Percentiles rank a stretch among this genome's conserved stretches.
phyloP scores from a whole-genome alignment of 352 stramenopile genomes.

The Pythium plurisporium region DNA sequence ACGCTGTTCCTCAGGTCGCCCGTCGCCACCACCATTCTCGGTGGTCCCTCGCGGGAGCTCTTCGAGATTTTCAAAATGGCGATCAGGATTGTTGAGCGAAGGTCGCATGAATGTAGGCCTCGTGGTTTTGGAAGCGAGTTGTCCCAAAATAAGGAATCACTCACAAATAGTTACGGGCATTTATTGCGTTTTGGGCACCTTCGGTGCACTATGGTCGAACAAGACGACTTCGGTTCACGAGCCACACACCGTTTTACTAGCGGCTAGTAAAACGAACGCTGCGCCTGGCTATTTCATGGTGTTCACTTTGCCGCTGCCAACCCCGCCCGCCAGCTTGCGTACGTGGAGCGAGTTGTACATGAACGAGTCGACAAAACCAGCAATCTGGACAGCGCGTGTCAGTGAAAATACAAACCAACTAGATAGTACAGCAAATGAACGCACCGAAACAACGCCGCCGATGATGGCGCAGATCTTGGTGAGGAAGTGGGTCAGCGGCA shows the following conservation, averaged over 20 bases:
- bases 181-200: too few species aligned
- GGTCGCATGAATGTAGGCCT: slow-evolving; percentile 4
- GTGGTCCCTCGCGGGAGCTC: background rate
- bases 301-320: slow-evolving; percentile 19
- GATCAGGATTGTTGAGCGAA: slow-evolving; percentile 11
- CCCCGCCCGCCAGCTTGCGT: slow-evolving; percentile 22
- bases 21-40: slow-evolving; percentile 13
- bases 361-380: slow-evolving; percentile 84
- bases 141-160: background rate
- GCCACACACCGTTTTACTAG: too few species aligned
- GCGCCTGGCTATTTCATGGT: slow-evolving; percentile 18
- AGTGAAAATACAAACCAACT: background rate
- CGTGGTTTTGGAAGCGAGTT: background rate
- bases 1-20: slow-evolving; percentile 51
- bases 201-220: too few species aligned
- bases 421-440: too few species aligned
- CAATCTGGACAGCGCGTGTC: slow-evolving; percentile 79
- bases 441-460: slow-evolving; percentile 77
- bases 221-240: too few species aligned
- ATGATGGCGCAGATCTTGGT: slow-evolving; percentile 82
- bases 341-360: slow-evolving; percentile 81
- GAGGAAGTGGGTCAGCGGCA: slow-evolving; percentile 83
- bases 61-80: background rate
- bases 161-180: too few species aligned
- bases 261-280: too few species aligned